phyloP scores from a whole-genome alignment of 768 basidiomycete genomes.

The Boletus sp. region DNA sequence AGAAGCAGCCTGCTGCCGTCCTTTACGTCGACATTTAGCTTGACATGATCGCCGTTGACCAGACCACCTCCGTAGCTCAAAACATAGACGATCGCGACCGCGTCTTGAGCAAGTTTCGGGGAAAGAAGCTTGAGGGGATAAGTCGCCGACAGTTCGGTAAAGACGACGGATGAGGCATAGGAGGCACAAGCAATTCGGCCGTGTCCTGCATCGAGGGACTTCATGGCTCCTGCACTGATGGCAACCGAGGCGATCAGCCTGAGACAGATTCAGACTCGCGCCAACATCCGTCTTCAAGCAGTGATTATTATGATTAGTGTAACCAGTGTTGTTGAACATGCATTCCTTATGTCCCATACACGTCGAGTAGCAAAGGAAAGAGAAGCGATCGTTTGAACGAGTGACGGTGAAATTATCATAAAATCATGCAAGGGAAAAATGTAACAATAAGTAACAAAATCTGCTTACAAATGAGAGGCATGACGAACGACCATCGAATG shows the following conservation, averaged over 20 bases:
- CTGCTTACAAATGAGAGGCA: slow-evolving; percentile 30
- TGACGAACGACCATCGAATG: slow-evolving; percentile 19
- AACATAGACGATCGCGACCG: slow-evolving; percentile 71
- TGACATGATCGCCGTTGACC: slow-evolving; percentile 78
- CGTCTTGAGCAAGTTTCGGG: slow-evolving; percentile 50
- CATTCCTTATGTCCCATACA: slow-evolving; percentile 38
- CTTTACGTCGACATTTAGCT: slow-evolving; percentile 60
- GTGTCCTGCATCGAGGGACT: slow-evolving; percentile 37
- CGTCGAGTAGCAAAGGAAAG: slow-evolving; percentile 27
- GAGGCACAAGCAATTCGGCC: slow-evolving; percentile 57
- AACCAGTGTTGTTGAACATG: slow-evolving; percentile 30
- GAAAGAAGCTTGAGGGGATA: slow-evolving; percentile 91
- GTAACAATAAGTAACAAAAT: slow-evolving; percentile 27
- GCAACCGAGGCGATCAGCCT: not conserved
- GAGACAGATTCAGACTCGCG: no score
- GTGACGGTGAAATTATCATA: slow-evolving; percentile 25
- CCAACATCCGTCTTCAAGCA: not conserved
- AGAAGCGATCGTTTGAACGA: slow-evolving; percentile 17
- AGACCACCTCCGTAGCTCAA: slow-evolving; percentile 91
- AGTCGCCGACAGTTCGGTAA: slow-evolving; percentile 72
- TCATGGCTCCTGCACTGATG: not conserved
- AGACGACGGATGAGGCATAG: slow-evolving; percentile 56
- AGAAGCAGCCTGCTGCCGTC: slow-evolving; percentile 60
- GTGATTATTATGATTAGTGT: slow-evolving; percentile 23
- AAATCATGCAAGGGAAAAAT: slow-evolving; percentile 26